These are phyloP conservation scores for Saxophila tyrrhenica DNA, from an alignment of 495 filamentous ascomycete genomes.

Conservation along the genomic window DNA sequence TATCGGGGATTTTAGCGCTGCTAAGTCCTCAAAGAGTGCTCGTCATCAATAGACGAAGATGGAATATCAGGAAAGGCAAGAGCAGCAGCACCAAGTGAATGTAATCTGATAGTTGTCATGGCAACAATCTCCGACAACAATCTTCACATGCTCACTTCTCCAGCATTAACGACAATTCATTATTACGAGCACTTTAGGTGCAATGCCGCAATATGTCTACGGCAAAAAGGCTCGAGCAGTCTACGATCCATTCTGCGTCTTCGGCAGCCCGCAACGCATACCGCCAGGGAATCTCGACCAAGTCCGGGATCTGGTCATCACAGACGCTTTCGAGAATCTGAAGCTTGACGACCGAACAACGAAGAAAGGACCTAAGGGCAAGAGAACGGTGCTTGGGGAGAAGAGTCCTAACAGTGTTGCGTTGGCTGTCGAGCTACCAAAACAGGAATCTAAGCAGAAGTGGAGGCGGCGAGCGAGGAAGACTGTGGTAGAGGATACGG, in stretches of 20 bases:
- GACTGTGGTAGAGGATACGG: neutral
- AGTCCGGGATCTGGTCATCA: neutral
- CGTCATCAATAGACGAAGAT: no score
- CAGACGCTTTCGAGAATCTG: neutral
- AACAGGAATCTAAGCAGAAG: neutral
- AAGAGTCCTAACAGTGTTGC: constrained; percentile 4
- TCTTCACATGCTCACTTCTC: no score
- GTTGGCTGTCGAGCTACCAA: neutral
- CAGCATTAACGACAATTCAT: neutral
- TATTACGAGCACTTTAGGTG: neutral
- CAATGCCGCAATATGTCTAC: constrained; percentile 27
- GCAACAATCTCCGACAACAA: neutral
- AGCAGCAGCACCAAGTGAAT: no score
- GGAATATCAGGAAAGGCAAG: no score
- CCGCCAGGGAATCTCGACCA: neutral
- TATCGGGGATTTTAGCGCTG: no score
- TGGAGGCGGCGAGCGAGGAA: neutral
- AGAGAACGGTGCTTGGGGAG: constrained; percentile 5
- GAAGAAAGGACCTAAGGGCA: neutral
- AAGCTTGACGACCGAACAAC: neutral
- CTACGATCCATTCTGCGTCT: constrained; percentile 10
- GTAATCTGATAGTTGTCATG: no score
- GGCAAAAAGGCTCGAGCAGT: constrained; percentile 23
- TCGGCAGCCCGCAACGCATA: constrained; percentile 13
- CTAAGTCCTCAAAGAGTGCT: no score